A percentile compares a stretch with the other conserved stretches of the same genome.
These are phyloP conservation scores for Verruconis gallopava DNA, from an alignment of 2,329 filamentous ascomycete species.

Conservation along the genomic window DNA sequence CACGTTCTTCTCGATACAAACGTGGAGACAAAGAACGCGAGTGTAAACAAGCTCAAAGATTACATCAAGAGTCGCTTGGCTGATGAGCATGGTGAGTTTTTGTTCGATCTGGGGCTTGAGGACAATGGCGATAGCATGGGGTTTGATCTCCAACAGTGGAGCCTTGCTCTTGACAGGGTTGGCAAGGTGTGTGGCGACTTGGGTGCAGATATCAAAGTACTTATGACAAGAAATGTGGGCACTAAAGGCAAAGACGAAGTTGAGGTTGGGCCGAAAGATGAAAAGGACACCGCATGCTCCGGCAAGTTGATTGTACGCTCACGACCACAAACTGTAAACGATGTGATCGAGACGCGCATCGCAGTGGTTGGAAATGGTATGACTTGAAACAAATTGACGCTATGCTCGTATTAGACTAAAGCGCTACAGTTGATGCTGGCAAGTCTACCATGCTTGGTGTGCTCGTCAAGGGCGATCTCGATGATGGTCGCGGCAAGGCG, in stretches of 20 bases:
- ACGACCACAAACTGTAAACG: conserved; percentile 59
- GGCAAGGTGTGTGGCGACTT: conserved; percentile 49
- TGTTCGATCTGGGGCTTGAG: conserved; percentile 88
- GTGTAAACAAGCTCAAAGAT: conserved; percentile 48
- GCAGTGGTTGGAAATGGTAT: conserved; percentile 88
- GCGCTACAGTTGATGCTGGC: conserved; percentile 66
- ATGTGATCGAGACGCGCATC: conserved; percentile 90
- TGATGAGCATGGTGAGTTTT: conserved; percentile 76
- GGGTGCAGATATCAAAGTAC: conserved; percentile 63
- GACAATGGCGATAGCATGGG: conserved; percentile 78
- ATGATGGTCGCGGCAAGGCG: conserved; percentile 87
- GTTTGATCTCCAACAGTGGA: conserved; percentile 63
- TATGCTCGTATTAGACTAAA: neutral
- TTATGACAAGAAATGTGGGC: conserved; percentile 75
- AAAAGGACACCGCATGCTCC: conserved; percentile 60
- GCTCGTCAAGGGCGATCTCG: conserved; percentile 84
- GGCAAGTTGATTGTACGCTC: conserved; percentile 82
- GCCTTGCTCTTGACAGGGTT: conserved; percentile 54
- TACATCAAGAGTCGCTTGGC: conserved; percentile 56
- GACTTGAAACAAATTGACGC: too few species aligned
- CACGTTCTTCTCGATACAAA: conserved; percentile 54
- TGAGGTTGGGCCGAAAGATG: conserved; percentile 49
- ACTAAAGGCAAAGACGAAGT: conserved; percentile 46
- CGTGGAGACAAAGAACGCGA: conserved; percentile 42
- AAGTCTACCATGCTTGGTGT: conserved; percentile 96